Percentiles rank a stretch among this genome's conserved stretches.
Evolutionary conservation across 306 rosid species (phyloP).

Genomic region (Echinosophora koreensis): DNA sequence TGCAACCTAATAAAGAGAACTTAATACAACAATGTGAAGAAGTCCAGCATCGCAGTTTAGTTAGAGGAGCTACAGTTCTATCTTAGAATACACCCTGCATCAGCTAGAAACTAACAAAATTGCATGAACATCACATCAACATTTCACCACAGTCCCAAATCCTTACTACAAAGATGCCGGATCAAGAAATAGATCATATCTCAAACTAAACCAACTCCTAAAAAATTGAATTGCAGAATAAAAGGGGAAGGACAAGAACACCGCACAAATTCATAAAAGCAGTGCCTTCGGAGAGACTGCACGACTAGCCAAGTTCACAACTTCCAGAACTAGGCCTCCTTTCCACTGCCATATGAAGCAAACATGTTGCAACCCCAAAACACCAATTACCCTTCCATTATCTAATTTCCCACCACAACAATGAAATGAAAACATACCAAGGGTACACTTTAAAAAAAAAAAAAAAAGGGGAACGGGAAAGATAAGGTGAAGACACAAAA

Average conservation of each 20-base stretch:
- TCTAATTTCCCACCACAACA: neutral
- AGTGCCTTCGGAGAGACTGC: neutral
- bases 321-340: neutral
- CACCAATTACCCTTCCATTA: neutral
- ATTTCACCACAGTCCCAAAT: neutral
- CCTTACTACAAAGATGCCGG: slow-evolving; percentile 11
- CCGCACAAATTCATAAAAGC: neutral
- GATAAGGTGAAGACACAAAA: too few relatives aligned
- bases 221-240: neutral
- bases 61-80: neutral
- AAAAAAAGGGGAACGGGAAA: too few relatives aligned
- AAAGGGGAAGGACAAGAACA: neutral
- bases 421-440: slow-evolving; percentile 24
- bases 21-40: neutral
- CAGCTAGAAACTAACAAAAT: slow-evolving; percentile 18
- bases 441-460: neutral
- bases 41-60: slow-evolving; percentile 17
- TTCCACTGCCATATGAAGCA: neutral
- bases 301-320: neutral
- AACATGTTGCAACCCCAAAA: slow-evolving; percentile 10
- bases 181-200: slow-evolving; percentile 5
- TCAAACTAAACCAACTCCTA: neutral
- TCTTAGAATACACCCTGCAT: slow-evolving; percentile 13
- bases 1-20: slow-evolving; percentile 3
- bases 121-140: slow-evolving; percentile 1